Conservation (phyloP, 257 asterid species). For the Knoxia roxburghii region DNA sequence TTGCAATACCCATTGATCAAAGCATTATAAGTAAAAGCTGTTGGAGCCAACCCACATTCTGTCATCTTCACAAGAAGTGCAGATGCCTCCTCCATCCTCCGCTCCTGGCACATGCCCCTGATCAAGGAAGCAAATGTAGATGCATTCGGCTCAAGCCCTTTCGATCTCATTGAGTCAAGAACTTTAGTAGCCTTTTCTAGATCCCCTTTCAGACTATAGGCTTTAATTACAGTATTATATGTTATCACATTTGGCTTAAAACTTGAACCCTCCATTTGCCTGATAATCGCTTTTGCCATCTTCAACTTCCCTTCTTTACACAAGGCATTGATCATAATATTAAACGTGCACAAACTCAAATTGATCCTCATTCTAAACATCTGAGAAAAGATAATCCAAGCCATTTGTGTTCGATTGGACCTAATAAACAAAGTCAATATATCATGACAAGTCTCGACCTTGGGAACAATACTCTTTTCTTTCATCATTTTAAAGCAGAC, state of each 20-base stretch:
- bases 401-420: constrained; percentile 25
- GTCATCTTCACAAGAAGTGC: constrained; percentile 39
- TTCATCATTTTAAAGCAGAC: constrained; percentile 44
- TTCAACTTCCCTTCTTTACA: constrained; percentile 50
- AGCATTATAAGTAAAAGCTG: constrained; percentile 42
- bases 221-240: constrained; percentile 41
- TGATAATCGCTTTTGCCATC: constrained; percentile 38
- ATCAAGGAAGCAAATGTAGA: constrained; percentile 45
- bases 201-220: constrained; percentile 34
- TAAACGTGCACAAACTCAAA: constrained; percentile 37
- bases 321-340: constrained; percentile 46
- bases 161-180: constrained; percentile 31
- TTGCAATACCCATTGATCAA: constrained; percentile 47
- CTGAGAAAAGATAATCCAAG: constrained; percentile 38
- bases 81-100: constrained; percentile 38
- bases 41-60: constrained; percentile 37
- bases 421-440: constrained; percentile 38
- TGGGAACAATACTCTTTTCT: constrained; percentile 31
- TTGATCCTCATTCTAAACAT: constrained; percentile 41
- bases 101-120: constrained; percentile 34
- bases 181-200: constrained; percentile 32
- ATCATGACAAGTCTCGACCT: constrained; percentile 43
- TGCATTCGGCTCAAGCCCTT: constrained; percentile 37
- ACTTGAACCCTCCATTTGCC: constrained; percentile 40
- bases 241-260: constrained; percentile 46